Evolutionary conservation across 1,284 basidiomycete genomes (phyloP).

Genomic region (Ceratobasidium theobromae): DNA sequence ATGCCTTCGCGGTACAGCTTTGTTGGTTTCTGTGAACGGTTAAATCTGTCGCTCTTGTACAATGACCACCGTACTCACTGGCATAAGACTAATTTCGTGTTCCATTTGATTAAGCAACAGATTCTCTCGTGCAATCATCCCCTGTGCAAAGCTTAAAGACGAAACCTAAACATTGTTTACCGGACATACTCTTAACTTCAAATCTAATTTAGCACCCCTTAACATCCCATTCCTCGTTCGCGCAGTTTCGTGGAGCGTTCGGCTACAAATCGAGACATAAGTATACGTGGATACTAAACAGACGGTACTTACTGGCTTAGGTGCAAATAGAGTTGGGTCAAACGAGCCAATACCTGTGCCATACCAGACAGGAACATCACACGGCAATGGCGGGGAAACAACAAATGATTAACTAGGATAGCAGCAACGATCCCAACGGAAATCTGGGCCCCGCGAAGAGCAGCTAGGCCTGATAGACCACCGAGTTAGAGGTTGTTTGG

Average conservation of each 20-base stretch:
- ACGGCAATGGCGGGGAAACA: slow-evolving; percentile 55
- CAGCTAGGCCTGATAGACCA: slow-evolving; percentile 46
- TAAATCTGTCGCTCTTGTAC: background rate
- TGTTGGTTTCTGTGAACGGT: slow-evolving; percentile 50
- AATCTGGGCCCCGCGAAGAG: slow-evolving; percentile 50
- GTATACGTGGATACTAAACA: background rate
- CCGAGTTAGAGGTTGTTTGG: background rate
- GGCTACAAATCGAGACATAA: background rate
- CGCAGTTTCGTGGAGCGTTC: slow-evolving; percentile 15
- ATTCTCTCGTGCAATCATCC: slow-evolving; percentile 23
- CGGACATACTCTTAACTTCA: slow-evolving; percentile 2
- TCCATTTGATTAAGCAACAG: slow-evolving; percentile 46
- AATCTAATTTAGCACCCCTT: slow-evolving; percentile 20
- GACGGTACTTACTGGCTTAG: slow-evolving; percentile 11
- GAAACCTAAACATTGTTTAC: background rate
- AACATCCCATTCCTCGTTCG: slow-evolving; percentile 22
- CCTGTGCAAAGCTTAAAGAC: background rate
- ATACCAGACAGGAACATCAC: slow-evolving; percentile 52
- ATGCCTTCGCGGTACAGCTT: slow-evolving; percentile 49
- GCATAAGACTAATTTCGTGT: slow-evolving; percentile 53
- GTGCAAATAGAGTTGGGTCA: slow-evolving; percentile 49
- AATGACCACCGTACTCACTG: slow-evolving; percentile 44
- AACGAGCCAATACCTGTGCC: slow-evolving; percentile 47
- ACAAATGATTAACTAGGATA: slow-evolving; percentile 49
- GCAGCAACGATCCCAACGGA: slow-evolving; percentile 52